Evolutionary conservation across 2,329 filamentous ascomycete species (phyloP).

Genomic region (Mariannaea sp.): DNA sequence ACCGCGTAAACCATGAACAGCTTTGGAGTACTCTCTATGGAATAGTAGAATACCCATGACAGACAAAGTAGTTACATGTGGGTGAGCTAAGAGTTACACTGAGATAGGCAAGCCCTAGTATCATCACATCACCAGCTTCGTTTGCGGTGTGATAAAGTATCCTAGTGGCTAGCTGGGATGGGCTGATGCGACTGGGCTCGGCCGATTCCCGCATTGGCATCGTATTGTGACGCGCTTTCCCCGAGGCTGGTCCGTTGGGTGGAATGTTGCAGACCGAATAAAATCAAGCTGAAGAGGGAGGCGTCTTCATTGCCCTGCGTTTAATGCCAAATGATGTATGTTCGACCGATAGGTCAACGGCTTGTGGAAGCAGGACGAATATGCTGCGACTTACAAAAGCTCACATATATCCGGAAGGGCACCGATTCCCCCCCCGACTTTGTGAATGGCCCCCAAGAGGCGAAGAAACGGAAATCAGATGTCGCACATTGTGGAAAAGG

Average conservation of each 20-base stretch:
- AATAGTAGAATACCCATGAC: not conserved
- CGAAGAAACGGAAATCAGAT: constrained; percentile 3
- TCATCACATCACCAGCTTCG: constrained; percentile 15
- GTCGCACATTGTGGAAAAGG: constrained; percentile 5
- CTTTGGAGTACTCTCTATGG: not conserved
- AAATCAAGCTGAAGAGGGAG: too few relatives aligned
- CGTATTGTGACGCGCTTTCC: constrained; percentile 6
- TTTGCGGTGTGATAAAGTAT: constrained; percentile 30
- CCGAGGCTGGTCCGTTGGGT: not conserved
- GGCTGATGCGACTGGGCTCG: constrained; percentile 30
- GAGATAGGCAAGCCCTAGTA: constrained; percentile 1
- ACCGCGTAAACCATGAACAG: not conserved
- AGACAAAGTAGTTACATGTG: not conserved
- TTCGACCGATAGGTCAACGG: too few relatives aligned
- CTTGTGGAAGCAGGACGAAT: too few relatives aligned
- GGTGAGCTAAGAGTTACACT: constrained; percentile 5
- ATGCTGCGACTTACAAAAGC: too few relatives aligned
- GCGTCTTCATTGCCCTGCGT: too few relatives aligned
- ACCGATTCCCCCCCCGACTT: not conserved
- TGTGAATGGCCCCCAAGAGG: constrained; percentile 4
- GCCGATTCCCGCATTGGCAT: constrained; percentile 21
- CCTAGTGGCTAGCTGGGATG: constrained; percentile 30
- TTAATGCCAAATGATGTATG: too few relatives aligned
- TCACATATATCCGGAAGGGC: too few relatives aligned
- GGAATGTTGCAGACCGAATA: too few relatives aligned